These are phyloP conservation scores for Shiraia bambusicola DNA, from an alignment of 2,329 filamentous ascomycete species.

Conservation along the genomic window DNA sequence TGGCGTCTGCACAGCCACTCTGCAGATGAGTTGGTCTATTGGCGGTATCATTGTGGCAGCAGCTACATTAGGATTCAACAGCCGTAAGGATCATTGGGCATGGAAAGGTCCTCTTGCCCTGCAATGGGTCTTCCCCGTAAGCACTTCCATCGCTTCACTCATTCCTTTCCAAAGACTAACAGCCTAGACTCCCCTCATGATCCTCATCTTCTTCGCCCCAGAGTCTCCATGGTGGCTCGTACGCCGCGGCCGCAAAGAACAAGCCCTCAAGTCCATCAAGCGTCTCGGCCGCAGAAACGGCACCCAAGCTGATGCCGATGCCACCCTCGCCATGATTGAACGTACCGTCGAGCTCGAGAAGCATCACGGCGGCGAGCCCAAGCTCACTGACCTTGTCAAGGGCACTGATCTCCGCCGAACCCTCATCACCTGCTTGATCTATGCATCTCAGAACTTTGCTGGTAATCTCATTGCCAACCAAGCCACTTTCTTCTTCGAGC, in stretches of 20 bases:
- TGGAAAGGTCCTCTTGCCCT: slow-evolving; percentile 28
- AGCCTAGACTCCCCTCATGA: slow-evolving; percentile 50
- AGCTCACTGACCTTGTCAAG: slow-evolving; percentile 54
- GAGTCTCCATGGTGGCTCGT: slow-evolving; percentile 35
- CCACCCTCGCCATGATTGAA: slow-evolving; percentile 60
- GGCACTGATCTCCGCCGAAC: slow-evolving; percentile 58
- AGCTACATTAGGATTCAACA: slow-evolving; percentile 57
- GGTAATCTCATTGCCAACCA: slow-evolving; percentile 65
- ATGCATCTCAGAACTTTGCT: slow-evolving; percentile 60
- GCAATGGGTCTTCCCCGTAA: slow-evolving; percentile 48
- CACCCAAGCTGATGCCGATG: slow-evolving; percentile 39
- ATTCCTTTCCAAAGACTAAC: slow-evolving; percentile 62
- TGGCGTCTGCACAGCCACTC: slow-evolving; percentile 60
- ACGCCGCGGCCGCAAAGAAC: slow-evolving; percentile 43
- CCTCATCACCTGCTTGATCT: slow-evolving; percentile 57
- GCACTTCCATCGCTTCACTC: background rate
- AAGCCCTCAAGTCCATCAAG: slow-evolving; percentile 51
- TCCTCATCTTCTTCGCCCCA: slow-evolving; percentile 49
- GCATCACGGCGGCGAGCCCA: slow-evolving; percentile 49
- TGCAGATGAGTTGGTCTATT: slow-evolving; percentile 67
- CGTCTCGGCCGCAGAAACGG: slow-evolving; percentile 51
- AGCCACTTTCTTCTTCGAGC: slow-evolving; percentile 62
- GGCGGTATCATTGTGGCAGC: slow-evolving; percentile 61
- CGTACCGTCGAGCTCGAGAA: slow-evolving; percentile 57
- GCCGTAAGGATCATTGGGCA: slow-evolving; percentile 23